Percentiles rank a stretch among this genome's conserved stretches.
phyloP scores from a whole-genome alignment of 768 basidiomycete genomes.

The Lactifluus pinguis region DNA sequence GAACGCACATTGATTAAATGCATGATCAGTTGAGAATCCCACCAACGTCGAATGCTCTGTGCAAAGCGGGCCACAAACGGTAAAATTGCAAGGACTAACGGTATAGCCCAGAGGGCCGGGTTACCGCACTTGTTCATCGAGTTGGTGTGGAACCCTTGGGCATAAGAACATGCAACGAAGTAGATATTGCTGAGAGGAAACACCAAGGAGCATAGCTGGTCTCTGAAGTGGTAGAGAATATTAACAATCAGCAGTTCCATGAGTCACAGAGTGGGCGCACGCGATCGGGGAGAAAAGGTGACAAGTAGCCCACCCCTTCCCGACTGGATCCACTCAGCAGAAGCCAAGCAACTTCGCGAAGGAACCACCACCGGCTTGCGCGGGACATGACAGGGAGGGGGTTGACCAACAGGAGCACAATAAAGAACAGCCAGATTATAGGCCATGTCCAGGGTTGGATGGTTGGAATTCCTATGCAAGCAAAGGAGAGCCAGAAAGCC shows the following conservation, averaged over 20 bases:
- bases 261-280: conserved; percentile 32
- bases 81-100: conserved; percentile 49
- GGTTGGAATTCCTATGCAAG: conserved; percentile 43
- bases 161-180: conserved; percentile 68
- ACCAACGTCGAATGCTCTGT: conserved; percentile 83
- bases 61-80: conserved; percentile 72
- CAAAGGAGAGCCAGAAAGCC: conserved; percentile 80
- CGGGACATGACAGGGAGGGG: conserved; percentile 63
- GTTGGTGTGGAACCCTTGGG: conserved; percentile 39
- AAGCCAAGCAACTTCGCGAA: conserved; percentile 53
- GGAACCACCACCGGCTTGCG: conserved; percentile 72
- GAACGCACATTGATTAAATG: conserved; percentile 80
- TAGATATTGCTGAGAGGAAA: conserved; percentile 69
- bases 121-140: conserved; percentile 41
- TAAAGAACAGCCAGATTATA: conserved; percentile 67
- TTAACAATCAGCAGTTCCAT: not conserved
- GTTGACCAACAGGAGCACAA: conserved; percentile 52
- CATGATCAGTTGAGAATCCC: conserved; percentile 59
- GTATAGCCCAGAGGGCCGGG: conserved; percentile 47
- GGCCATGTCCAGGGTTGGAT: conserved; percentile 70
- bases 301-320: conserved; percentile 54
- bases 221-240: conserved; percentile 33
- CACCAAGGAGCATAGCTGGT: conserved; percentile 73
- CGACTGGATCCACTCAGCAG: conserved; percentile 56
- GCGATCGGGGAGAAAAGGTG: conserved; percentile 42